Evolutionary conservation across 192 early-diverging fungal species (phyloP), one percentile per base, ranked within the genome.

Genomic region (Umbelopsis vinacea): DNA sequence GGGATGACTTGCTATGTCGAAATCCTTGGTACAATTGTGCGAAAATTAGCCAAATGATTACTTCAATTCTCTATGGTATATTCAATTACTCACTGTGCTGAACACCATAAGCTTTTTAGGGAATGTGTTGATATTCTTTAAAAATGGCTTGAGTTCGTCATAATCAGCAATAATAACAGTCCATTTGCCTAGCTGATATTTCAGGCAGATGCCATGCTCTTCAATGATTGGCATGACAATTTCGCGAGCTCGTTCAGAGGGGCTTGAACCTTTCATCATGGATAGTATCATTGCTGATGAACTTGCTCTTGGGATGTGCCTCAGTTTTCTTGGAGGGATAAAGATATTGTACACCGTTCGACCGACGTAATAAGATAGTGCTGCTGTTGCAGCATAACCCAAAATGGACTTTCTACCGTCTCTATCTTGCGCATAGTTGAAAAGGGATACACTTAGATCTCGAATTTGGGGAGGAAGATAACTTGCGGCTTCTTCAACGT

Each of bases 241-340:
- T 37, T 63, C 2, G 26, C 57, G 26, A 63, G 57, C 33, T 19
- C 57, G 9, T 29, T 63, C 57, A 63, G 57, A 63, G 15, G 57
- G 57, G 7, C 57, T 63, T 2, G 35, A 35, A 0, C 33, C 33
- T 35, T 37, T 3, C 3, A 63, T 35, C 10, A 37, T 29, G 6
- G 29, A 38, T 38, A 12, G 26, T 29, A 63, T 63, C 57, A 26
- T 35, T 2, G 26, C 26, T 37, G 17, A n/a, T 26, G 23, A 26
- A 26, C 57, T 63, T 63, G 57, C 29, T 35, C 57, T 22, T 29
- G 57, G 57, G n/a, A 63, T 37, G 8, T 63, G 57, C 37, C 57
- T 22, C 33, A 63, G 15, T 35, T 37, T 29, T 37, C 35, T 63
- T 14, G 57, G 57, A 63, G 57, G 57, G 17, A 37, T 11, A 63